Conservation (phyloP, 1,284 basidiomycete species). For the Cystobasidium sp. region DNA sequence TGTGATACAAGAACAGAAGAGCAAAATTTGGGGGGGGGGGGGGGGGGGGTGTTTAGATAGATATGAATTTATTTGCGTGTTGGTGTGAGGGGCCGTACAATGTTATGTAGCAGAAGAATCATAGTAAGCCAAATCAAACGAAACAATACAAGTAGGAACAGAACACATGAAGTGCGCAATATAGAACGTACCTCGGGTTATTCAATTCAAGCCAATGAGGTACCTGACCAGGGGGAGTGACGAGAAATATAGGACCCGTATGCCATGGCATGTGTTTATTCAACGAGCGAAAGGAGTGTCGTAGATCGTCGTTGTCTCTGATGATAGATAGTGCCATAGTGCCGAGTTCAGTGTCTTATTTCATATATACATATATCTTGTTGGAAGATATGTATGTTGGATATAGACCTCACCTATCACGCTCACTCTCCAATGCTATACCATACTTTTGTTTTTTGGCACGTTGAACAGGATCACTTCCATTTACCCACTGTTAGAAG, state of each 20-base stretch:
- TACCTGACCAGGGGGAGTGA: slow-evolving; percentile 21
- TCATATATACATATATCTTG: neutral
- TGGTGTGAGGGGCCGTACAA: too few relatives aligned
- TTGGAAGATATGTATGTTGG: too few relatives aligned
- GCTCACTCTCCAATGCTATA: slow-evolving; percentile 1
- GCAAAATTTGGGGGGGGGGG: neutral
- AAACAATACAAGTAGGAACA: neutral
- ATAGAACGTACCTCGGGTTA: slow-evolving; percentile 22
- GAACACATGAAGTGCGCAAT: neutral
- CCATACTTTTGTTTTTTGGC: slow-evolving; percentile 1
- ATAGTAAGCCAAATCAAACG: neutral
- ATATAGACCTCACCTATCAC: slow-evolving; percentile 24
- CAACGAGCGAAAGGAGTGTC: slow-evolving; percentile 19
- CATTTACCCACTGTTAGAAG: slow-evolving; percentile 17
- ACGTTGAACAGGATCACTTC: slow-evolving; percentile 12
- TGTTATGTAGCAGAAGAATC: too few relatives aligned
- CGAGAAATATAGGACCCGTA: slow-evolving; percentile 32
- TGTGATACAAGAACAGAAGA: neutral
- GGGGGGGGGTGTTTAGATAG: neutral
- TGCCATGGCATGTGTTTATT: slow-evolving; percentile 31
- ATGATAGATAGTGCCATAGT: too few relatives aligned
- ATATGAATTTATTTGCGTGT: too few relatives aligned
- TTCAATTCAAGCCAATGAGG: slow-evolving; percentile 31
- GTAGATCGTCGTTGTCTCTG: slow-evolving; percentile 39
- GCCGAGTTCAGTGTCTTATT: neutral